These are phyloP conservation scores for Lasiosphaeria miniovina DNA, from an alignment of 495 filamentous ascomycete species.

Conservation along the genomic window DNA sequence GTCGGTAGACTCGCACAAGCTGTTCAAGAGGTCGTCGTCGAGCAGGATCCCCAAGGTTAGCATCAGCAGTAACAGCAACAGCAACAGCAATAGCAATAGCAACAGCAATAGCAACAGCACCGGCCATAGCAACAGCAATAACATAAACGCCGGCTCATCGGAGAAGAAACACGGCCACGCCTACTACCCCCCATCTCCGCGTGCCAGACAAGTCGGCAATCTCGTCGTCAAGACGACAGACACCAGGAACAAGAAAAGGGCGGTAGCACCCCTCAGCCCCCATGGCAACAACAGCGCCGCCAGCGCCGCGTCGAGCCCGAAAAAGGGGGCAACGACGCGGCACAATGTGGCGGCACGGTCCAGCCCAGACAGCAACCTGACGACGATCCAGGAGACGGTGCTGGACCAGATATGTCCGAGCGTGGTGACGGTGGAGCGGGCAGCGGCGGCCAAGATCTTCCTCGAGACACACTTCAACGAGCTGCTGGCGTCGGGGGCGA, in stretches of 20 bases:
- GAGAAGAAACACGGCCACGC: constrained; percentile 1
- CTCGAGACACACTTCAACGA: constrained; percentile 80
- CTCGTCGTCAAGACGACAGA: too few relatives aligned
- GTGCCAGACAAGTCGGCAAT: too few relatives aligned
- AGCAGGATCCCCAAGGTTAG: neutral
- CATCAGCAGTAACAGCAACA: neutral
- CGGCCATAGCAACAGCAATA: constrained; percentile 12
- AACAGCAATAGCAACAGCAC: constrained; percentile 4
- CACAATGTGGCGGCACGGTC: constrained; percentile 22
- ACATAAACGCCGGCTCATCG: neutral
- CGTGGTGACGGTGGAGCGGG: constrained; percentile 72
- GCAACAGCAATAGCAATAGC: constrained; percentile 1
- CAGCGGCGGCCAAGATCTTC: constrained; percentile 77
- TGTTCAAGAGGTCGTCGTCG: neutral
- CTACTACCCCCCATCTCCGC: constrained; percentile 1
- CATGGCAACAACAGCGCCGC: too few relatives aligned
- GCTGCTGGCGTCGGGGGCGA: constrained; percentile 44
- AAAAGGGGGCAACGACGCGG: too few relatives aligned
- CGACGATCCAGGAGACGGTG: constrained; percentile 41
- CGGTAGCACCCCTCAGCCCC: too few relatives aligned
- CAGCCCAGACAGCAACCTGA: constrained; percentile 34
- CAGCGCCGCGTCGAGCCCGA: too few relatives aligned
- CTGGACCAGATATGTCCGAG: constrained; percentile 50
- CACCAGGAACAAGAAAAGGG: too few relatives aligned
- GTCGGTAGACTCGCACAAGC: constrained; percentile 32